Percentiles rank a stretch among this genome's conserved stretches.
Conservation (phyloP, 345 rosid species). For the Carallia pectinifolia region DNA sequence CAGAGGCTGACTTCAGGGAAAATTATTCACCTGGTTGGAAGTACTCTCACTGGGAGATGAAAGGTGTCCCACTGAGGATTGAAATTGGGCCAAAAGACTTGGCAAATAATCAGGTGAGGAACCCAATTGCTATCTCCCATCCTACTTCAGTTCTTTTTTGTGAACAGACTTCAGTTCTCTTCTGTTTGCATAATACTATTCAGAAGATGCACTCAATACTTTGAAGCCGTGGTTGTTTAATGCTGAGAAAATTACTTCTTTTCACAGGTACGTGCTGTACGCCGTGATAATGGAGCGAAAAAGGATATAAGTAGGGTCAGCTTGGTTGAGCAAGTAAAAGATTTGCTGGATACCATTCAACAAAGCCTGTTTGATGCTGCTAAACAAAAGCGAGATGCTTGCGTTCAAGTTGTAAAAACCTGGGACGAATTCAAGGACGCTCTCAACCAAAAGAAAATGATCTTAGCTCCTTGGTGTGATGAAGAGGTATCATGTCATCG, state of each 20-base stretch:
- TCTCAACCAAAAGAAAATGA: slow-evolving; percentile 71
- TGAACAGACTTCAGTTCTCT: slow-evolving; percentile 7
- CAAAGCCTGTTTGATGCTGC: slow-evolving; percentile 65
- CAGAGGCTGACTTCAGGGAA: slow-evolving; percentile 77
- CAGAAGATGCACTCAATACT: neutral
- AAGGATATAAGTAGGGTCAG: slow-evolving; percentile 52
- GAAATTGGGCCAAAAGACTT: slow-evolving; percentile 95
- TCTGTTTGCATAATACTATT: neutral
- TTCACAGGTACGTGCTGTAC: slow-evolving; percentile 76
- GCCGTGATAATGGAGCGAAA: slow-evolving; percentile 77
- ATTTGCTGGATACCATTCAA: slow-evolving; percentile 60
- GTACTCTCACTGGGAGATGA: slow-evolving; percentile 97
- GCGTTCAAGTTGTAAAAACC: slow-evolving; percentile 58
- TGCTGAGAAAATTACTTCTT: slow-evolving; percentile 5
- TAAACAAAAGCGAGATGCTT: slow-evolving; percentile 66
- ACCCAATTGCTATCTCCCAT: neutral
- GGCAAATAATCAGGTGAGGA: slow-evolving; percentile 69
- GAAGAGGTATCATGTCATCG: slow-evolving; percentile 56
- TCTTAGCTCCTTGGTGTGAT: slow-evolving; percentile 98
- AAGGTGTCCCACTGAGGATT: slow-evolving; percentile 93
- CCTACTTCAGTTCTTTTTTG: neutral
- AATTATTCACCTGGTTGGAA: slow-evolving; percentile 99
- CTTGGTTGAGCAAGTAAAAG: slow-evolving; percentile 61
- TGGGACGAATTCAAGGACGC: slow-evolving; percentile 87
- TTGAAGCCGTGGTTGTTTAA: neutral